Conservation (phyloP, 1,139 yeast genomes). For the Kodamaea sp. region DNA sequence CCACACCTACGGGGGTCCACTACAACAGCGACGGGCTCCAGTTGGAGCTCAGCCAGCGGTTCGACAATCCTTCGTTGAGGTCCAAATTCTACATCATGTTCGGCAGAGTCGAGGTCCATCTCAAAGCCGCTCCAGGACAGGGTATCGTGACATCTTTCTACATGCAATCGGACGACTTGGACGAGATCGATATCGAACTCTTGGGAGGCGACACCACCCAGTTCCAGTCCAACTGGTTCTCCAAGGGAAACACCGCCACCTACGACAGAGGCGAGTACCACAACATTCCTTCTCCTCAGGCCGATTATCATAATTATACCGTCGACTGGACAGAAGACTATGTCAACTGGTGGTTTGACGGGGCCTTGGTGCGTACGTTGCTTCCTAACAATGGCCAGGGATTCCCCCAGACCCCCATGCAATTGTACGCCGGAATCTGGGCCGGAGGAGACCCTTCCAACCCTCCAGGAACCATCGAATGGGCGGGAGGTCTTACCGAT, state of each 20-base stretch:
- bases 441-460: constrained; percentile 46
- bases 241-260: constrained; percentile 73
- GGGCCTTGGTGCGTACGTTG: constrained; percentile 44
- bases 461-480: constrained; percentile 49
- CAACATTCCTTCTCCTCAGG: constrained; percentile 48
- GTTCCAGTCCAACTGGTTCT: constrained; percentile 80
- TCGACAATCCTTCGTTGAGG: constrained; percentile 73
- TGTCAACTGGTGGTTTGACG: constrained; percentile 47
- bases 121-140: constrained; percentile 71
- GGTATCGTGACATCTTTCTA: constrained; percentile 82
- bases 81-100: constrained; percentile 84
- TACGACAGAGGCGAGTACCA: constrained; percentile 81
- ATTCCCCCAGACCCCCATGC: constrained; percentile 55
- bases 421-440: constrained; percentile 44
- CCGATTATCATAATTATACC: constrained; percentile 42
- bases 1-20: constrained; percentile 24
- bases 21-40: constrained; percentile 50
- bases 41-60: constrained; percentile 59
- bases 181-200: constrained; percentile 87
- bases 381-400: constrained; percentile 38
- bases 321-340: constrained; percentile 36
- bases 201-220: constrained; percentile 72
- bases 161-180: constrained; percentile 81
- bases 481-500: constrained; percentile 31
- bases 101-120: constrained; percentile 73